Conservation (phyloP, 371 early-diverging fungal species). For the Dinochytrium kinnereticum region DNA sequence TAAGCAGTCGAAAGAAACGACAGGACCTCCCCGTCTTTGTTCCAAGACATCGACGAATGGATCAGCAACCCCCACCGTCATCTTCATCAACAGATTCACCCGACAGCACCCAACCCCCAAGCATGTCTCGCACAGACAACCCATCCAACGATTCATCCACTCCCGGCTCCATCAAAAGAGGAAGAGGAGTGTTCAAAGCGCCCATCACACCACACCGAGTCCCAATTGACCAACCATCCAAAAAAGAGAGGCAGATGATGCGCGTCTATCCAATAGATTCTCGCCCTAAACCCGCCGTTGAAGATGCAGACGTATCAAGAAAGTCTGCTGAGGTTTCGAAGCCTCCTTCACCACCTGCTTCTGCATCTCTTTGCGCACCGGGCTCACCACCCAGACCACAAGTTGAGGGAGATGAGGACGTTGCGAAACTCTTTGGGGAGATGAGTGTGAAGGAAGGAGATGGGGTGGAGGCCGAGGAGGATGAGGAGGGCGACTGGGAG, state of each 20-base stretch:
- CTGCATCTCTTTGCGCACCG: too few species aligned
- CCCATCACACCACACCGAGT: background rate
- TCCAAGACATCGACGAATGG: background rate
- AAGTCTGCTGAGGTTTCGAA: background rate
- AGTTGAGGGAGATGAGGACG: background rate
- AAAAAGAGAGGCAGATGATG: background rate
- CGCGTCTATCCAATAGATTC: constrained; percentile 16
- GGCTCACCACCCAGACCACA: too few species aligned
- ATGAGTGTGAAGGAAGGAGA: too few species aligned
- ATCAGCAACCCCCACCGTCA: background rate
- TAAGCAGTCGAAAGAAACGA: background rate
- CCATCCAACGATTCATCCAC: background rate
- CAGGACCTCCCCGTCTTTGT: constrained; percentile 6
- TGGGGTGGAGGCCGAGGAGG: background rate
- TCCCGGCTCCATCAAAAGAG: background rate
- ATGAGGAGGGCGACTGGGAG: constrained; percentile 11
- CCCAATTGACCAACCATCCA: background rate
- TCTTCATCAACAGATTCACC: too few species aligned
- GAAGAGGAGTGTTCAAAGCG: constrained; percentile 2
- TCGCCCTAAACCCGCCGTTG: too few species aligned
- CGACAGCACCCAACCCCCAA: too few species aligned
- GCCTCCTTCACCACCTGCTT: too few species aligned
- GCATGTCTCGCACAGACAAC: background rate
- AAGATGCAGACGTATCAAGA: too few species aligned
- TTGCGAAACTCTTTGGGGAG: too few species aligned